Evolutionary conservation across 257 asterid species (phyloP).

Genomic region (Anisodus tanguticus): DNA sequence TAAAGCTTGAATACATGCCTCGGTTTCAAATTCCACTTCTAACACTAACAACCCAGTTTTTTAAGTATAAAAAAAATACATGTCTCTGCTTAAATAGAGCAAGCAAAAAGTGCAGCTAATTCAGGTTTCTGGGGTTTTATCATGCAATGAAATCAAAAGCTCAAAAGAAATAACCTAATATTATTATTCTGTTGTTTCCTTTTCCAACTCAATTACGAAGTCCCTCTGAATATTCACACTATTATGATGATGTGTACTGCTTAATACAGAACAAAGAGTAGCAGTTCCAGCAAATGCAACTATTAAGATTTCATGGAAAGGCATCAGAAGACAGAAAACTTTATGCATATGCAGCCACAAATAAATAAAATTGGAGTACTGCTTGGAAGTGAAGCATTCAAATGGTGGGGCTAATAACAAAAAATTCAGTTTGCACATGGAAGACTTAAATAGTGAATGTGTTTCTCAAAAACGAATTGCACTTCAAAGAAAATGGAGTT

Average conservation of each 20-base stretch:
- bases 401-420: neutral
- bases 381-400: neutral
- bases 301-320: constrained; percentile 12
- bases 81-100: neutral
- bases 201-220: neutral
- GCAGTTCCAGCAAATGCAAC: neutral
- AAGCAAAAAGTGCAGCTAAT: neutral
- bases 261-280: neutral
- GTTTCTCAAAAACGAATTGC: neutral
- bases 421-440: neutral
- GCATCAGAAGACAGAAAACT: neutral
- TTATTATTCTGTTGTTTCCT: too few species aligned
- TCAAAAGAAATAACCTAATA: neutral
- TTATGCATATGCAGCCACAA: constrained; percentile 3
- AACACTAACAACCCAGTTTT: neutral
- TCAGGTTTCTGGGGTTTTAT: neutral
- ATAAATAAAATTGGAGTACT: neutral
- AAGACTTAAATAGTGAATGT: neutral
- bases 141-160: constrained; percentile 19
- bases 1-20: neutral
- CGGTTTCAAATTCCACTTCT: neutral
- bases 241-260: neutral
- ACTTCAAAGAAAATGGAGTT: neutral
- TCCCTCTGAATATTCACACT: neutral
- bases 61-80: neutral